Evolutionary conservation across 2,329 filamentous ascomycete genomes (phyloP).

Genomic region (Arthrobotrys iridis): DNA sequence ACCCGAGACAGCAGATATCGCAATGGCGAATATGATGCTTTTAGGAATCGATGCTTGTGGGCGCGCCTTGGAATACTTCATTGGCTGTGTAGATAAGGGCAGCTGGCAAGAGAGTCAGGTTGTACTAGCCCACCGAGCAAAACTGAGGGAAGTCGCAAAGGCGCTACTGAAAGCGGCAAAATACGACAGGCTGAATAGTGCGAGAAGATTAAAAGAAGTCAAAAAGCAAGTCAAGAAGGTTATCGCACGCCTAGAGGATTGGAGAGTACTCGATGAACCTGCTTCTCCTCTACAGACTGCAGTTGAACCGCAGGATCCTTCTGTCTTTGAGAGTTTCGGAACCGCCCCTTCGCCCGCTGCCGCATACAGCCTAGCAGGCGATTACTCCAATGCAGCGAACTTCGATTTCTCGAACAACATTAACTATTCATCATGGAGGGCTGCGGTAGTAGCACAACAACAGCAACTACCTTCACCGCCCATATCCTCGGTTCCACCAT

Average conservation of each 20-base stretch:
- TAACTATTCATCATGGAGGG: background rate
- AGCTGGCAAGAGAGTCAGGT: constrained; percentile 50
- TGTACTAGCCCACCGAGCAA: constrained; percentile 29
- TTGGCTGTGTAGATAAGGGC: constrained; percentile 41
- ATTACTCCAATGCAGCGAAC: constrained; percentile 46
- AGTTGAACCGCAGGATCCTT: background rate
- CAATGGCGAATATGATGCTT: constrained; percentile 55
- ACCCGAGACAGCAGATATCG: constrained; percentile 40
- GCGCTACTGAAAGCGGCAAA: constrained; percentile 36
- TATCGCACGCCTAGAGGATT: constrained; percentile 29
- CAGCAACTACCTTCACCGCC: constrained; percentile 33
- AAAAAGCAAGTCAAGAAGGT: constrained; percentile 53
- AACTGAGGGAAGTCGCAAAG: constrained; percentile 31
- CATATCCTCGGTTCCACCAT: constrained; percentile 12
- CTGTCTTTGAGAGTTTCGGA: constrained; percentile 16
- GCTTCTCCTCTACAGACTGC: constrained; percentile 7
- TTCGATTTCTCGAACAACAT: constrained; percentile 36
- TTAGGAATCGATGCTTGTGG: constrained; percentile 53
- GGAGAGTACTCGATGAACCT: constrained; percentile 34
- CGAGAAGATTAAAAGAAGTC: constrained; percentile 45
- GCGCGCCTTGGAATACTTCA: constrained; percentile 45
- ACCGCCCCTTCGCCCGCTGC: constrained; percentile 8
- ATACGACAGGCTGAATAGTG: constrained; percentile 37
- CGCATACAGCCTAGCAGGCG: constrained; percentile 33
- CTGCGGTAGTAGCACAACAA: background rate